phyloP scores from a whole-genome alignment of 148 eudicot genomes.

The Mesembryanthemum crystallinum region DNA sequence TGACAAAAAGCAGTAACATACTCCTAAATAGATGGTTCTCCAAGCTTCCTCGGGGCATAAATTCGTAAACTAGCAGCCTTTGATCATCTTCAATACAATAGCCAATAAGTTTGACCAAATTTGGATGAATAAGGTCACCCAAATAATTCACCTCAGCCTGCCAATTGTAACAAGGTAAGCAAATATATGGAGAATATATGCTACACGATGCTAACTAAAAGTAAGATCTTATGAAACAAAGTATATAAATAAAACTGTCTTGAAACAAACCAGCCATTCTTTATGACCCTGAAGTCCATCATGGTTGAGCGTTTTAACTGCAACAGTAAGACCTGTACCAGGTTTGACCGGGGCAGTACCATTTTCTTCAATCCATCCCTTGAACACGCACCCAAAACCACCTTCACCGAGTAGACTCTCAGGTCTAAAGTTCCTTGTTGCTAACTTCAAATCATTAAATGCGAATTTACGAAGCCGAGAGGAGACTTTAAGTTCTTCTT shows the following conservation, averaged over 20 bases:
- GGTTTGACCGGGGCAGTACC: conserved; percentile 80
- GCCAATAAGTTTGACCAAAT: conserved; percentile 68
- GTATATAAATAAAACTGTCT: background rate
- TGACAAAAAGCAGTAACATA: conserved; percentile 34
- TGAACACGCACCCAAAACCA: conserved; percentile 77
- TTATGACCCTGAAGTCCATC: conserved; percentile 87
- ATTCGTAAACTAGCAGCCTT: conserved; percentile 68
- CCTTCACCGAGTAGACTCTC: conserved; percentile 78
- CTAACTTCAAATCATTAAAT: conserved; percentile 63
- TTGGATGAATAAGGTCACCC: conserved; percentile 71
- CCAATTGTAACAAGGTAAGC: conserved; percentile 6
- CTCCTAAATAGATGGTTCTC: conserved; percentile 79
- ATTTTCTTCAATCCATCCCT: conserved; percentile 78
- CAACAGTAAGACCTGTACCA: conserved; percentile 77
- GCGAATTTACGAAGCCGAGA: conserved; percentile 63
- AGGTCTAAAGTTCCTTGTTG: conserved; percentile 74
- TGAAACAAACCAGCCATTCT: conserved; percentile 67
- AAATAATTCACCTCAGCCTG: conserved; percentile 79
- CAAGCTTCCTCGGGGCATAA: conserved; percentile 86
- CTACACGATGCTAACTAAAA: background rate
- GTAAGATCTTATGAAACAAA: background rate
- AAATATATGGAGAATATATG: conserved; percentile 5
- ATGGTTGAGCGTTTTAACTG: conserved; percentile 75
- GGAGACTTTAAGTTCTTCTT: conserved; percentile 69
- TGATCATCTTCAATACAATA: conserved; percentile 86